Conservation (phyloP, 345 rosid species). For the Eucalyptus sp. region DNA sequence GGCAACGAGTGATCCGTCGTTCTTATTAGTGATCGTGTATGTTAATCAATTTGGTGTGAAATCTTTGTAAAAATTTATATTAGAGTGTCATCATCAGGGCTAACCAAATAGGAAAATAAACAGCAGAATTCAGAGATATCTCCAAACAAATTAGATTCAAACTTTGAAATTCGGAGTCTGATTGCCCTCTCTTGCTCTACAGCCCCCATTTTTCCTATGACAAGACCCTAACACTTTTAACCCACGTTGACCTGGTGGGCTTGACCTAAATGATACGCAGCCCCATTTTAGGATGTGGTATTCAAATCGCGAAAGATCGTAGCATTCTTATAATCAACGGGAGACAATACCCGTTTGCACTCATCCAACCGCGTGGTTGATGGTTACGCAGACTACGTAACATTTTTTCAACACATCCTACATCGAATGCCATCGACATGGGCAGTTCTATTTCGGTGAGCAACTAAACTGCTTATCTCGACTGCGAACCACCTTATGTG, state of each 20-base stretch:
- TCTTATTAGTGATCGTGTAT: background rate
- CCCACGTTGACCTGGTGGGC: background rate
- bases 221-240: background rate
- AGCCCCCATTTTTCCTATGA: background rate
- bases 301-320: background rate
- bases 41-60: background rate
- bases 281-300: background rate
- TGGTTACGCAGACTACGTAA: background rate
- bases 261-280: background rate
- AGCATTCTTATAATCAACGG: background rate
- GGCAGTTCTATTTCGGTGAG: background rate
- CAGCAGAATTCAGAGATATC: background rate
- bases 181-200: background rate
- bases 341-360: background rate
- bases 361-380: background rate
- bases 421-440: background rate
- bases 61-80: no score
- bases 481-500: rapidly evolving
- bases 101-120: background rate
- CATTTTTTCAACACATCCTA: background rate
- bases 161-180: background rate
- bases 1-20: no score
- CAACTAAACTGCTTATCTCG: background rate
- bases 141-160: background rate
- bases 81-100: background rate